phyloP scores from a whole-genome alignment of 169 alveolate genomes.

The Cryptosporidium parvum region DNA sequence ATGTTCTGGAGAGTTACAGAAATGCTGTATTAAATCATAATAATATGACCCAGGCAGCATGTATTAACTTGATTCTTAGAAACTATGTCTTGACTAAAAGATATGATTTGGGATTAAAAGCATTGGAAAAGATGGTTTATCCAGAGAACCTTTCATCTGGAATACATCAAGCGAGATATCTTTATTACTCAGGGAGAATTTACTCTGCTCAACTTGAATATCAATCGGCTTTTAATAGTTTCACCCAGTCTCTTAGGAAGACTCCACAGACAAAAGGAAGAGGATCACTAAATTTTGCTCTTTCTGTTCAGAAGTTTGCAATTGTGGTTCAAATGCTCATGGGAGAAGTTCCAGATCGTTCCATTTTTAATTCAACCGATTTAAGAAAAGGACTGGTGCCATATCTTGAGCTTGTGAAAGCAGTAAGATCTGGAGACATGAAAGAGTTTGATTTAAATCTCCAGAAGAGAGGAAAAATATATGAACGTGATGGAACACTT shows the following conservation, averaged over 20 bases:
- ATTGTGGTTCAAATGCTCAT: conserved; percentile 93
- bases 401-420: conserved; percentile 90
- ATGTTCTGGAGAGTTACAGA: conserved; percentile 83
- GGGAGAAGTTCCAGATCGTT: conserved; percentile 97
- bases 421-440: conserved; percentile 94
- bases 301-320: conserved; percentile 90
- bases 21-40: conserved; percentile 89
- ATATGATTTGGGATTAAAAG: conserved; percentile 81
- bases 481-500: conserved; percentile 90
- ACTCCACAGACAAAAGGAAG: conserved; percentile 93
- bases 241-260: conserved; percentile 88
- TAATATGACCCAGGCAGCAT: conserved; percentile 89
- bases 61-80: conserved; percentile 90
- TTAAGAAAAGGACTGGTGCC: conserved; percentile 89
- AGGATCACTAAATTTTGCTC: conserved; percentile 89
- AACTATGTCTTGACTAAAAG: conserved; percentile 86
- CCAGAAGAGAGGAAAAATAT: conserved; percentile 81
- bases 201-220: conserved; percentile 95
- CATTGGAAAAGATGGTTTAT: conserved; percentile 83
- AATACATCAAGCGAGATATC: conserved; percentile 94
- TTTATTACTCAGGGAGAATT: conserved; percentile 90
- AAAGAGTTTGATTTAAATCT: conserved; percentile 87
- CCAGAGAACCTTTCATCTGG: conserved; percentile 91
- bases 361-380: conserved; percentile 87
- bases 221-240: conserved; percentile 90